Conservation (phyloP, 140 eudicot species). For the Cichorium intybus region DNA sequence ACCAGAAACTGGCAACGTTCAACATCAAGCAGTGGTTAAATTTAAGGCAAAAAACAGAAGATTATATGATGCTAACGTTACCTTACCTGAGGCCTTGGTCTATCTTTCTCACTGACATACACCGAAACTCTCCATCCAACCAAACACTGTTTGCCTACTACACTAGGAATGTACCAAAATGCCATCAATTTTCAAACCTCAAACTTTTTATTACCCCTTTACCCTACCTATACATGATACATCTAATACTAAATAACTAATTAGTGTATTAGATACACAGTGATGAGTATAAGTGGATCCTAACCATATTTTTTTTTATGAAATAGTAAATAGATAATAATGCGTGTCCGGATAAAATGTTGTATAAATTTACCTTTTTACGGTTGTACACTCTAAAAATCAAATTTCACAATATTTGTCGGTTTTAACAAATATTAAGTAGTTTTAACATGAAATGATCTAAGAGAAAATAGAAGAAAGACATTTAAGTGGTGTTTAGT, state of each 20-base stretch:
- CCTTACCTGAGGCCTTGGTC: constrained; percentile 23
- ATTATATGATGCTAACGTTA: constrained; percentile 13
- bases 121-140: constrained; percentile 19
- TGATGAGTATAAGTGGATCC: neutral
- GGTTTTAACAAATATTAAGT: too few relatives aligned
- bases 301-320: too few relatives aligned
- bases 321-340: too few relatives aligned
- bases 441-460: too few relatives aligned
- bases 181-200: constrained; percentile 26
- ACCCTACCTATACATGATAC: neutral
- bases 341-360: too few relatives aligned
- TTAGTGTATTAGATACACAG: neutral
- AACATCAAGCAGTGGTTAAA: constrained; percentile 21
- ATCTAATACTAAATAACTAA: neutral
- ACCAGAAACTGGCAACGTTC: constrained; percentile 21
- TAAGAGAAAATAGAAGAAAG: too few relatives aligned
- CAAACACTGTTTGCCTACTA: constrained; percentile 9
- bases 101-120: constrained; percentile 30
- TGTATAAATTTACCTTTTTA: too few relatives aligned
- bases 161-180: constrained; percentile 13
- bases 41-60: constrained; percentile 4
- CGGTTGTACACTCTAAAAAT: too few relatives aligned
- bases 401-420: neutral
- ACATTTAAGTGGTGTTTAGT: too few relatives aligned
- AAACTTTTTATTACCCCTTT: neutral